Evolutionary conservation across 1,284 basidiomycete genomes (phyloP).

Genomic region (Phaffia rhodozyma): DNA sequence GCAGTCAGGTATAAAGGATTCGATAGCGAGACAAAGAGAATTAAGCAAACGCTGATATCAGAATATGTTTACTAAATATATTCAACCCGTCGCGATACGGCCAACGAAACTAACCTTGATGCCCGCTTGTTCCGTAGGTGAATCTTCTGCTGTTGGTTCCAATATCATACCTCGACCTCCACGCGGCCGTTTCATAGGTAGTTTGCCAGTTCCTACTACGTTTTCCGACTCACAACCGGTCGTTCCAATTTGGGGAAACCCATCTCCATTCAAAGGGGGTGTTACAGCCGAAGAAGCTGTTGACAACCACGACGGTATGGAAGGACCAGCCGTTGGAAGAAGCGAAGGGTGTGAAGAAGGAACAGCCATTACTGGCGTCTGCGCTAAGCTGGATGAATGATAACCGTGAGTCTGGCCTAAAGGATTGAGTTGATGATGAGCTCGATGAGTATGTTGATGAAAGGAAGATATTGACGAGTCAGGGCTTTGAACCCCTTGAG

Average conservation of each 20-base stretch:
- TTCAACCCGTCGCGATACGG: too few relatives aligned
- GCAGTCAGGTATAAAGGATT: too few relatives aligned
- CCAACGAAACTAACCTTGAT: too few relatives aligned
- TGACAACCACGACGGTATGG: slow-evolving; percentile 21
- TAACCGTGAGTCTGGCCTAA: too few relatives aligned
- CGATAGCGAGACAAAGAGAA: too few relatives aligned
- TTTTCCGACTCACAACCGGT: neutral
- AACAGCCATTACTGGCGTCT: neutral
- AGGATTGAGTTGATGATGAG: neutral
- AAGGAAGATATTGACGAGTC: neutral
- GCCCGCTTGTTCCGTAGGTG: too few relatives aligned
- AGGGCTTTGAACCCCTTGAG: slow-evolving; percentile 28
- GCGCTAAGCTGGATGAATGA: too few relatives aligned
- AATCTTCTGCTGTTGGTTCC: too few relatives aligned
- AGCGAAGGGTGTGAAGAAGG: slow-evolving; percentile 8
- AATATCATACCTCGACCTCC: slow-evolving; percentile 17
- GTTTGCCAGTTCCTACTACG: slow-evolving; percentile 22
- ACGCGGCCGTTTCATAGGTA: slow-evolving; percentile 33
- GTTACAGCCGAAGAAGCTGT: slow-evolving; percentile 24
- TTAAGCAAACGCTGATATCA: too few relatives aligned
- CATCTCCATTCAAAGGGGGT: too few relatives aligned
- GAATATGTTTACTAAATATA: too few relatives aligned
- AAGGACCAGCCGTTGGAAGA: slow-evolving; percentile 21
- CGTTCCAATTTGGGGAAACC: neutral
- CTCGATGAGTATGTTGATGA: neutral